Percentiles rank a stretch among this genome's conserved stretches.
Conservation (phyloP, 176 grass and related monocot species). For the Triticum timopheevii region DNA sequence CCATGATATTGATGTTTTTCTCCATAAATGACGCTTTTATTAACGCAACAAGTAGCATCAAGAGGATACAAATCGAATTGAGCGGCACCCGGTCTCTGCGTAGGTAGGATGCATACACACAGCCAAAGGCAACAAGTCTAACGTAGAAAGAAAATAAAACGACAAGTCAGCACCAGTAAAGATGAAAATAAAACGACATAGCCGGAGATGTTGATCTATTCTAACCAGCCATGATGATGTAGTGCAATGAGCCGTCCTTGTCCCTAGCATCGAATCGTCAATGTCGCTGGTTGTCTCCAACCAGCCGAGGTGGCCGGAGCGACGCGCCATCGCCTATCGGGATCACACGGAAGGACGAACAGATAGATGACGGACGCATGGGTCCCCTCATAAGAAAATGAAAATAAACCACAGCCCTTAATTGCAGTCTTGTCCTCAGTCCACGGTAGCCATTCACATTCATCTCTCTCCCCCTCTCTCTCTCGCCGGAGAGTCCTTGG, state of each 20-base stretch:
- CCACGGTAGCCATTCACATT: constrained; percentile 21
- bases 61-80: no score
- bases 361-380: not conserved
- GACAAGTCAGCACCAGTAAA: no score
- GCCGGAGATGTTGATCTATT: not conserved
- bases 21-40: no score
- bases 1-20: no score
- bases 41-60: no score
- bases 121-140: no score
- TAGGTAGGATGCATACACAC: no score
- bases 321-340: not conserved
- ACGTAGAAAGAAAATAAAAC: no score
- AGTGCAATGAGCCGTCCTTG: not conserved
- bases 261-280: not conserved
- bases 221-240: not conserved
- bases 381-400: not conserved
- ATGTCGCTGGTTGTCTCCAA: not conserved
- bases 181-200: no score
- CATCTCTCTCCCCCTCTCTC: not conserved
- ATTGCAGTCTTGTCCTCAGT: constrained; percentile 12
- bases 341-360: not conserved
- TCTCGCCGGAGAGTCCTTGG: no score
- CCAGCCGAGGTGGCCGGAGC: constrained; percentile 14
- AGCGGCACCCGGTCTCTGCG: no score
- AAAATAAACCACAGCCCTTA: not conserved